A percentile compares a stretch with the other conserved stretches of the same genome.
Conservation (phyloP, 2,329 filamentous ascomycete genomes). For the Gliomastix tumulicola region DNA sequence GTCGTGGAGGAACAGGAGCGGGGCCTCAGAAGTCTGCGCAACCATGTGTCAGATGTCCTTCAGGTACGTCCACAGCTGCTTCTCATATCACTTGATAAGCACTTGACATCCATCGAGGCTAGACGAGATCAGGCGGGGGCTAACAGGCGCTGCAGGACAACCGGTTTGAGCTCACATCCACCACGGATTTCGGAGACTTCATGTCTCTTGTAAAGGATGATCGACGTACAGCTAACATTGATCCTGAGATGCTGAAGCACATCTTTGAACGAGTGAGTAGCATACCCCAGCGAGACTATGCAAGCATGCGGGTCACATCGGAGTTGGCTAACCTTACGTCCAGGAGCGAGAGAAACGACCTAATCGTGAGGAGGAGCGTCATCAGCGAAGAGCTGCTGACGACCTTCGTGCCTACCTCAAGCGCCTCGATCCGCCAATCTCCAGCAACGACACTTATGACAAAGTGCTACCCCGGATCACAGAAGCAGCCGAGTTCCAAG, state of each 20-base stretch:
- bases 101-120: no score
- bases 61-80: conserved; percentile 54
- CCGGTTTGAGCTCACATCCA: conserved; percentile 81
- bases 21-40: conserved; percentile 71
- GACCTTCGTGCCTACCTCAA: conserved; percentile 81
- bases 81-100: no score
- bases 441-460: conserved; percentile 77
- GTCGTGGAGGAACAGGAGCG: conserved; percentile 89
- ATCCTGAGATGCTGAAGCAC: conserved; percentile 68
- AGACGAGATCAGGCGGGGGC: no score
- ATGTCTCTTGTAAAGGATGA: conserved; percentile 75
- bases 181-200: conserved; percentile 87
- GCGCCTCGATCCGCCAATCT: conserved; percentile 79
- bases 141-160: conserved; percentile 56
- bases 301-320: conserved; percentile 50
- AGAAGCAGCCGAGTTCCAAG: conserved; percentile 77
- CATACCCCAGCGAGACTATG: conserved; percentile 44
- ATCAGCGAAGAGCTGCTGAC: conserved; percentile 79
- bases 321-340: conserved; percentile 1
- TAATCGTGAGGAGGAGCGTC: conserved; percentile 76
- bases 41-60: conserved; percentile 80
- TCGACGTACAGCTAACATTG: conserved; percentile 80
- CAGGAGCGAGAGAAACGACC: conserved; percentile 80
- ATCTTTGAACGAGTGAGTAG: conserved; percentile 72
- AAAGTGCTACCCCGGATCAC: conserved; percentile 74